Evolutionary conservation across 768 basidiomycete species (phyloP).

Genomic region (Pulveroboletus ravenelii): DNA sequence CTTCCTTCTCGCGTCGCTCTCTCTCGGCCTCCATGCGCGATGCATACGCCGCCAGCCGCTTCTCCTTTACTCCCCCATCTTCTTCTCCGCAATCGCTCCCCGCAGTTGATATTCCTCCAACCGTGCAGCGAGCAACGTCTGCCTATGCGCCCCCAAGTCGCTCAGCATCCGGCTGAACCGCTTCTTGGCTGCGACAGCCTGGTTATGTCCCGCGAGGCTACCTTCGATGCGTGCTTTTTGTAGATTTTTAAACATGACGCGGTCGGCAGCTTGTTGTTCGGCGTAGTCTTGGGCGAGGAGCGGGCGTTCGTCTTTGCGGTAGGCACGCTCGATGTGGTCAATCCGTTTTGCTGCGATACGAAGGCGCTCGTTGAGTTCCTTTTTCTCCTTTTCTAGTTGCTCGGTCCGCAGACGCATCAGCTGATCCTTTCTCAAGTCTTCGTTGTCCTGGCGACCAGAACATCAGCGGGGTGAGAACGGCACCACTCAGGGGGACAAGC

Average conservation of each 20-base stretch:
- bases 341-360: conserved; percentile 83
- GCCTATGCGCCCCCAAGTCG: conserved; percentile 58
- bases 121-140: conserved; percentile 52
- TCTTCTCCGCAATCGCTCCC: conserved; percentile 49
- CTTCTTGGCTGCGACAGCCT: conserved; percentile 69
- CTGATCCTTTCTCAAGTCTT: conserved; percentile 78
- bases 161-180: conserved; percentile 67
- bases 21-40: conserved; percentile 52
- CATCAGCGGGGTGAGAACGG: not conserved
- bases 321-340: conserved; percentile 93
- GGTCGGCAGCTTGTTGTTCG: conserved; percentile 75
- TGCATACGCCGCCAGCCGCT: conserved; percentile 55
- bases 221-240: conserved; percentile 55
- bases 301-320: conserved; percentile 88
- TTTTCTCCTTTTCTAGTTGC: conserved; percentile 96
- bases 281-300: conserved; percentile 84
- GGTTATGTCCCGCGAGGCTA: conserved; percentile 52
- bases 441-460: conserved; percentile 54
- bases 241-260: conserved; percentile 57
- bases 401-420: conserved; percentile 89
- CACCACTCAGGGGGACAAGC: conserved; percentile 37
- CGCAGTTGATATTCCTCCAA: conserved; percentile 60
- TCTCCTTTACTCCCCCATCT: conserved; percentile 80
- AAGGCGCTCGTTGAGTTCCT: conserved; percentile 74
- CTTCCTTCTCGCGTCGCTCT: conserved; percentile 23